Base-by-base conservation (phyloP, 2,329 filamentous ascomycete species). In the Penicillium paneum region DNA sequence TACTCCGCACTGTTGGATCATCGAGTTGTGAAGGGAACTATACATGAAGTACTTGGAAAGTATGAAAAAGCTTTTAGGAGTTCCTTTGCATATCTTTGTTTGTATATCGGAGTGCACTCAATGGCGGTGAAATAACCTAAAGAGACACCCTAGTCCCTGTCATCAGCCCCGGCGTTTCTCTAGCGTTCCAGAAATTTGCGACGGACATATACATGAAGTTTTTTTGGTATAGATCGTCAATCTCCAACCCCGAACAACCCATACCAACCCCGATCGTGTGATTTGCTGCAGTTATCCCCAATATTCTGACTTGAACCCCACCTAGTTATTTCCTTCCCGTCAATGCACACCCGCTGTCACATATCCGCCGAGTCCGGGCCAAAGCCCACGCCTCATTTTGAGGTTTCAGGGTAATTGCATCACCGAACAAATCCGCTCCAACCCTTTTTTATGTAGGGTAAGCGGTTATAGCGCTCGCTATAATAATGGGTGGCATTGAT, bases 381-480 rank as follows among this genome's bases (percentile, higher is more conserved):
- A 41, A 41, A 41, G 8, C 17, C 26, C 40, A 52, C 51, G 52
- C 56, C 55, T 60, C 50, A 48, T 45, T 54, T 28, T 38, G 39
- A 38, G 31, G 61, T 62, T 64, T 64, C 61, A 64, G 59, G 59
- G 53, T 62, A 48, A 60, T 61, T 58, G 57, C 56, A 56, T 61
- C 51, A 24, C 58, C 59, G 61, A 64, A 47, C 36, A 64, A 42
- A 45, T 55, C 59, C 59, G 62, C 36, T n/a, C 19, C 26, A 49
- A 32, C 38, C 49, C 32, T 8, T 12, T 41, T 59, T 47, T 29
- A 52, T 45, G 3, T 19, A 55, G 19, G 5, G 42, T 44, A 24
- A 34, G 58, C 58, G 54, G 52, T 35, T 54, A 52, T 40, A 26
- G 55, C 55, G 59, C 53, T 49, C 21, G 34, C 47, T 52, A 47